A percentile compares a stretch with the other conserved stretches of the same genome.
Conservation (phyloP, 2,329 filamentous ascomycete genomes). For the Tolypocladium tropicale region DNA sequence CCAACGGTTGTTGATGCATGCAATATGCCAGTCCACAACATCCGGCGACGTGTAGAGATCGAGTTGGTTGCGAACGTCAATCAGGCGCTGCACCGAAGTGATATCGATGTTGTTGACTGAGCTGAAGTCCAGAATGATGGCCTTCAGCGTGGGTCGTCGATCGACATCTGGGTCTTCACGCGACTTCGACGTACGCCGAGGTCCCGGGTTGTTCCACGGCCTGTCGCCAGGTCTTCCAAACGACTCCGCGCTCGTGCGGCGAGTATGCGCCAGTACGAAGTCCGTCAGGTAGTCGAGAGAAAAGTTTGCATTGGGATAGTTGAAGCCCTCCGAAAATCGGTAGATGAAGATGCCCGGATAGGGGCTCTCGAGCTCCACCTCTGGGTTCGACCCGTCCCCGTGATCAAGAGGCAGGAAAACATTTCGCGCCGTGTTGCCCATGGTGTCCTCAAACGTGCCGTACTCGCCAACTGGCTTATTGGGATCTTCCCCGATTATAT, state of each 20-base stretch:
- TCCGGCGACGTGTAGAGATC: conserved; percentile 75
- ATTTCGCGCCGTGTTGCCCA: conserved; percentile 51
- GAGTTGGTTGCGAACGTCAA: conserved; percentile 90
- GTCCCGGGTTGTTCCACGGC: conserved; percentile 91
- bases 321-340: conserved; percentile 88
- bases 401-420: conserved; percentile 83
- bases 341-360: conserved; percentile 95
- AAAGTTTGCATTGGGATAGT: conserved; percentile 87
- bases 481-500: conserved; percentile 54
- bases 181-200: conserved; percentile 35
- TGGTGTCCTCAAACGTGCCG: conserved; percentile 39
- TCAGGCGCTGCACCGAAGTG: conserved; percentile 83
- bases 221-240: conserved; percentile 63
- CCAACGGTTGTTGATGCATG: conserved; percentile 84
- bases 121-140: conserved; percentile 89
- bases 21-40: conserved; percentile 88
- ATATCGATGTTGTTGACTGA: conserved; percentile 91
- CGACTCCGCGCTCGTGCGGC: conserved; percentile 60
- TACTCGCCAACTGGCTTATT: conserved; percentile 38
- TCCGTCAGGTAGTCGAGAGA: conserved; percentile 70
- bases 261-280: conserved; percentile 60
- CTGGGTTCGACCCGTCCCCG: conserved; percentile 82
- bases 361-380: conserved; percentile 66
- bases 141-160: conserved; percentile 62
- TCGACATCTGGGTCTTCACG: conserved; percentile 14